Conservation (phyloP, 345 rosid species). For the Eucalyptus caleyi region DNA sequence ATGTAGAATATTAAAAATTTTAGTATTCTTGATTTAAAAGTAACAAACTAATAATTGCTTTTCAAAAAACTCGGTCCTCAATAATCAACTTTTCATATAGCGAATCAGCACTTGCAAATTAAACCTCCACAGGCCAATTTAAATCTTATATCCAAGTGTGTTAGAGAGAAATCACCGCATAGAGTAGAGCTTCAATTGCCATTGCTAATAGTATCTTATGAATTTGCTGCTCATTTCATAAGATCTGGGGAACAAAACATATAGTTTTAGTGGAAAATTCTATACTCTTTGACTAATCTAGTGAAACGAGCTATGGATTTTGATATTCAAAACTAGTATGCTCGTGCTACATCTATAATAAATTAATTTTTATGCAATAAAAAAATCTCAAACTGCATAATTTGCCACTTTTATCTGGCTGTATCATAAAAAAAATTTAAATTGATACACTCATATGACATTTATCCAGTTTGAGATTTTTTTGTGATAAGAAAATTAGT, state of each 20-base stretch:
- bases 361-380: too few relatives aligned
- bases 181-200: background rate
- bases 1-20: fast-evolving
- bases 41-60: background rate
- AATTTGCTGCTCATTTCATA: background rate
- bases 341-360: fast-evolving
- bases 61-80: background rate
- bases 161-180: background rate
- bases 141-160: background rate
- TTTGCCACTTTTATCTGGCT: too few relatives aligned
- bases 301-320: background rate
- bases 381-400: too few relatives aligned
- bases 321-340: too few relatives aligned
- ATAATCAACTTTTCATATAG: background rate
- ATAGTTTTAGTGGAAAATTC: background rate
- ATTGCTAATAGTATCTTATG: background rate
- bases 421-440: too few relatives aligned
- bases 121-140: background rate
- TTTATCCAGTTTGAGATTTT: too few relatives aligned
- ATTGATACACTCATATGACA: too few relatives aligned
- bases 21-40: background rate
- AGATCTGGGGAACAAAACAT: background rate
- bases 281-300: background rate
- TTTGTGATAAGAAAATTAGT: too few relatives aligned
- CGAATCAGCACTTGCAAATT: background rate